A percentile compares a stretch with the other conserved stretches of the same genome.
These are phyloP conservation scores for Leishmania lainsoni DNA, from an alignment of 208 protist genomes.

Conservation along the genomic window DNA sequence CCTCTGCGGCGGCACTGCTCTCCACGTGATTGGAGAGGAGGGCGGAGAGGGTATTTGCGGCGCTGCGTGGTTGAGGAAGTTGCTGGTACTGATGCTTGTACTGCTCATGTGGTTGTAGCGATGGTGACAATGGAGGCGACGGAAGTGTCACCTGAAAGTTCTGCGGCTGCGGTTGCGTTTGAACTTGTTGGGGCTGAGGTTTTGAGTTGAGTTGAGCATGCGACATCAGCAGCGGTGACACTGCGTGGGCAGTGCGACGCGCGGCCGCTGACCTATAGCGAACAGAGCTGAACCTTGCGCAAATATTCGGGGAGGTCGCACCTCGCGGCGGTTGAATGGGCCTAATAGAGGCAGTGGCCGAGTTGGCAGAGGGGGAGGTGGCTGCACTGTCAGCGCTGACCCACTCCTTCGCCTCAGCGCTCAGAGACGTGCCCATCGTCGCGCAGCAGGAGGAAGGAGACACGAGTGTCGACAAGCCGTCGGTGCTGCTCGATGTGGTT, in stretches of 20 bases:
- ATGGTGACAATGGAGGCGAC: too few species aligned
- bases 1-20: not conserved
- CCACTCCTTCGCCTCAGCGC: constrained; percentile 31
- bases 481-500: constrained; percentile 24
- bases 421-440: constrained; percentile 25
- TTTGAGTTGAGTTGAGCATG: constrained; percentile 4
- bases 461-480: constrained; percentile 34
- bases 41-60: constrained; percentile 2
- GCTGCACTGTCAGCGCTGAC: constrained; percentile 7
- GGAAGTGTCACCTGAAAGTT: not conserved
- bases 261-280: not conserved
- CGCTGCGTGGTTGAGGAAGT: constrained; percentile 25
- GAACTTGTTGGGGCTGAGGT: not conserved
- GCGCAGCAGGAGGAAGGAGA: constrained; percentile 28
- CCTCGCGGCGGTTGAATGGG: constrained; percentile 13
- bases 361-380: constrained; percentile 2
- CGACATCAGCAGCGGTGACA: not conserved
- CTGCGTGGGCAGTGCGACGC: not conserved
- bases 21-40: not conserved
- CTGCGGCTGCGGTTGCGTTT: not conserved
- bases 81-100: not conserved
- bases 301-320: not conserved
- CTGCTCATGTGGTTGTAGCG: not conserved
- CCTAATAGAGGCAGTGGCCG: constrained; percentile 7
- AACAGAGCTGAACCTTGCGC: constrained; percentile 2